phyloP scores from a whole-genome alignment of 345 rosid genomes.

The Sisymbrium altissimum region DNA sequence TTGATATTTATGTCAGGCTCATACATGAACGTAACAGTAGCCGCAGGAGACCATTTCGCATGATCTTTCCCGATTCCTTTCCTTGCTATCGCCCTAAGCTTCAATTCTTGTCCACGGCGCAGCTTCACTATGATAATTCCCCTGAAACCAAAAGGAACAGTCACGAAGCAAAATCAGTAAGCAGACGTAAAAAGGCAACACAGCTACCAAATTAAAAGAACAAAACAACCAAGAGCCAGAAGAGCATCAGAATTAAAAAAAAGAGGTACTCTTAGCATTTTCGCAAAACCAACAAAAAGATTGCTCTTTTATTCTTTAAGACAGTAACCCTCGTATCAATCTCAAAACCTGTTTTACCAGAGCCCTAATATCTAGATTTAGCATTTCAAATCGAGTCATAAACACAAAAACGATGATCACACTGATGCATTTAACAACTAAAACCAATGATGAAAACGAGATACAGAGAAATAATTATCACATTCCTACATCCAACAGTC shows the following conservation, averaged over 20 bases:
- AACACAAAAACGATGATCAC: neutral
- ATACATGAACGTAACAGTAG: conserved; percentile 95
- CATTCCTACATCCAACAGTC: neutral
- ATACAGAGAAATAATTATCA: conserved; percentile 17
- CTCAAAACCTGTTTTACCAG: neutral
- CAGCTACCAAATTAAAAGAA: neutral
- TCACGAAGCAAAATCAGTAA: neutral
- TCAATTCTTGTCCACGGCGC: conserved; percentile 81
- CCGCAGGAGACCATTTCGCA: conserved; percentile 98
- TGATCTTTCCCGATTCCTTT: conserved; percentile 98
- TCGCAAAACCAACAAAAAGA: neutral
- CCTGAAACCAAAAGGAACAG: conserved; percentile 37
- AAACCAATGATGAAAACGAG: neutral
- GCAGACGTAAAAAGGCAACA: neutral
- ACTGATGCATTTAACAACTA: neutral
- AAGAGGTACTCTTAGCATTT: neutral
- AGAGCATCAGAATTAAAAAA: no score
- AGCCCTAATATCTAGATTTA: neutral
- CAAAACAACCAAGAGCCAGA: neutral
- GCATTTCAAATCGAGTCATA: neutral
- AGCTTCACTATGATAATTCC: conserved; percentile 89
- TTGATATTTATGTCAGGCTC: conserved; percentile 91
- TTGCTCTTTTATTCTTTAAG: neutral
- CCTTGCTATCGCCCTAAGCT: conserved; percentile 88
- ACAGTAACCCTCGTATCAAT: neutral